Base-by-base conservation (phyloP, 345 rosid genomes). In the Nephelium lappaceum region DNA sequence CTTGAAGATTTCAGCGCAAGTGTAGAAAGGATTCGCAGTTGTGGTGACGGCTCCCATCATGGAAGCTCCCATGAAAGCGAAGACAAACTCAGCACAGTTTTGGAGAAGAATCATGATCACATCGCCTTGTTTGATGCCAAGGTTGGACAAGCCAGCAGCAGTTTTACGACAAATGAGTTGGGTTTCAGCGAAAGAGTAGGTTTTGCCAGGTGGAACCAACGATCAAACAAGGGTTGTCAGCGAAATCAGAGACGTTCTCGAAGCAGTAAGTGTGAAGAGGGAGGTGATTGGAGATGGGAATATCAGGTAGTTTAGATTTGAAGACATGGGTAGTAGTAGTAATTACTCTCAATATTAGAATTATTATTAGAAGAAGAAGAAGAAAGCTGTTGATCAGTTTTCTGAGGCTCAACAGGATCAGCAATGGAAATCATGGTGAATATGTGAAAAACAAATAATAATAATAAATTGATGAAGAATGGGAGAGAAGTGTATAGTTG, bases 31-130 rank as follows among this genome's bases (percentile, higher is more conserved):
- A 61, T 95, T 95, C 3, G 95, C 97, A 0, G 95, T 85, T 5
- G 99, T 95, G 71, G 93, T 78, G 78, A 92, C 72, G 0, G 96
- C 99, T 5, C 99, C 99, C 25, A 90, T 78, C 89, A 93, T 90
- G 70, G 98, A 95, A 42, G 98, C 95, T 14, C 91, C 99, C 83
- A 95, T 83, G 90, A 95, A 95, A 27, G 94, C 71, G 87, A 93
- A 89, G 42, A 91, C 96, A 69, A 95, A 95, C 67, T 93, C 97
- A 0, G 96, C 84, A 27, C 89, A 90, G 86, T 93, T 95, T 10
- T 85, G 99, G 57, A 95, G 95, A 43, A 93, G 86, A 78, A 91
- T 80, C 99, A 95, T 93, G 87, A 95, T 88, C 42, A 91, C 99
- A 71, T 92, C 98, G 5, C 97, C 97, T 72, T 88, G 84, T 27